Percentiles rank a stretch among this genome's conserved stretches.
These are phyloP conservation scores for Penicillium turbatum DNA, from an alignment of 495 filamentous ascomycete species.

Conservation along the genomic window DNA sequence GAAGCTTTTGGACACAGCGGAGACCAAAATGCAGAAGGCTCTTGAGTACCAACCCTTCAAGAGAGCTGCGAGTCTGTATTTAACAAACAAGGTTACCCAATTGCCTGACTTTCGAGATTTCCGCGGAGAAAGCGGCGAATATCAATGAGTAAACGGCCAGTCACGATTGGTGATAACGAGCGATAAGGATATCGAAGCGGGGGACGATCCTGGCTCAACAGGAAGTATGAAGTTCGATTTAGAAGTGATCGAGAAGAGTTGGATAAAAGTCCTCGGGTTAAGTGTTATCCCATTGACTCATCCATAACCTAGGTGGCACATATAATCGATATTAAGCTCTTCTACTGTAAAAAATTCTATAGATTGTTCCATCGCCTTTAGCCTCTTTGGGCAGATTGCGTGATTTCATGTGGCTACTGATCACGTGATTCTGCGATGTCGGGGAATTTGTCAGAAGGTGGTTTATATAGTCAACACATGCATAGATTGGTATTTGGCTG, in stretches of 20 bases:
- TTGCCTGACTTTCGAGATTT: constrained; percentile 12
- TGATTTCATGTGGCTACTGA: not conserved
- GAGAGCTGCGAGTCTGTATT: not conserved
- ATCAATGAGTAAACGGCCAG: constrained; percentile 24
- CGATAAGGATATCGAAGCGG: constrained; percentile 18
- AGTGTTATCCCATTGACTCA: not conserved
- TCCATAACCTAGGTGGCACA: not conserved
- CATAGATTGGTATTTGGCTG: too few relatives aligned
- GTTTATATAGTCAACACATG: too few relatives aligned
- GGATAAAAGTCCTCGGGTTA: too few relatives aligned
- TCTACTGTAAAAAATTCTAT: constrained; percentile 14
- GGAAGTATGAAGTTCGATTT: not conserved
- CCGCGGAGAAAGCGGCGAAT: constrained; percentile 31
- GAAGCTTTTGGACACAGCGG: not conserved
- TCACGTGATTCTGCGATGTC: not conserved
- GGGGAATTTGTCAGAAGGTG: not conserved
- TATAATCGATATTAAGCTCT: not conserved
- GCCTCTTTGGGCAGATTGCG: constrained; percentile 1
- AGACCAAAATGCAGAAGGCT: not conserved
- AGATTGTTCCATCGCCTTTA: constrained; percentile 11
- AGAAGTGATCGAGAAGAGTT: not conserved
- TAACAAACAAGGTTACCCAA: not conserved
- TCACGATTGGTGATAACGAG: constrained; percentile 26
- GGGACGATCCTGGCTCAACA: not conserved
- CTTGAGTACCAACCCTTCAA: not conserved